Conservation (phyloP, 2,329 filamentous ascomycete genomes). For the Pseudogymnoascus pannorum region DNA sequence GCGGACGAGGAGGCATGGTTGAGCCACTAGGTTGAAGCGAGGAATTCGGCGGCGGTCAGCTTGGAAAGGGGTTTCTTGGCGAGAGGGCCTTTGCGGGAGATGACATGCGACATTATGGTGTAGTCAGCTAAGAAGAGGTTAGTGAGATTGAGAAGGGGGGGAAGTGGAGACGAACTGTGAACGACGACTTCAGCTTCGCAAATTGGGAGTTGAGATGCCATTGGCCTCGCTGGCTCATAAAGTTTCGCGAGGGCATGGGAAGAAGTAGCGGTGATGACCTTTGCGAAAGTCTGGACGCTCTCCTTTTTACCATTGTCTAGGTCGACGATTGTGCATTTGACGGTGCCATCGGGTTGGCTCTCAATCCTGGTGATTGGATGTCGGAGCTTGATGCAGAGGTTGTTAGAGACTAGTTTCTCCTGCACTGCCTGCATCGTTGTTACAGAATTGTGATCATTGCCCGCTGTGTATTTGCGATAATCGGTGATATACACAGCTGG, state of each 20-base stretch:
- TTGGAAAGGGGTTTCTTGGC: neutral
- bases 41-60: neutral
- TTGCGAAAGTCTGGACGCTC: neutral
- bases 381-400: neutral
- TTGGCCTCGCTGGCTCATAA: neutral
- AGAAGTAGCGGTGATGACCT: neutral
- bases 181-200: conserved; percentile 1
- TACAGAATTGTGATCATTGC: neutral
- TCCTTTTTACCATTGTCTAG: neutral
- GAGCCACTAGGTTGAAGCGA: neutral
- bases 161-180: neutral
- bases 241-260: neutral
- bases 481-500: neutral
- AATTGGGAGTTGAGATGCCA: conserved; percentile 2
- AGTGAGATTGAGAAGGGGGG: neutral
- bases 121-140: neutral
- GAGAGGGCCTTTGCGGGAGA: neutral
- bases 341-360: neutral
- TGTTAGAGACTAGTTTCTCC: neutral
- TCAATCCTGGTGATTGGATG: neutral
- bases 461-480: neutral
- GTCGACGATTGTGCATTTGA: neutral
- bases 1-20: neutral
- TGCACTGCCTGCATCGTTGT: conserved; percentile 5
- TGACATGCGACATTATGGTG: neutral